A percentile compares a stretch with the other conserved stretches of the same genome.
Conservation (phyloP, 257 asterid species). For the Gardenia jasminoides region DNA sequence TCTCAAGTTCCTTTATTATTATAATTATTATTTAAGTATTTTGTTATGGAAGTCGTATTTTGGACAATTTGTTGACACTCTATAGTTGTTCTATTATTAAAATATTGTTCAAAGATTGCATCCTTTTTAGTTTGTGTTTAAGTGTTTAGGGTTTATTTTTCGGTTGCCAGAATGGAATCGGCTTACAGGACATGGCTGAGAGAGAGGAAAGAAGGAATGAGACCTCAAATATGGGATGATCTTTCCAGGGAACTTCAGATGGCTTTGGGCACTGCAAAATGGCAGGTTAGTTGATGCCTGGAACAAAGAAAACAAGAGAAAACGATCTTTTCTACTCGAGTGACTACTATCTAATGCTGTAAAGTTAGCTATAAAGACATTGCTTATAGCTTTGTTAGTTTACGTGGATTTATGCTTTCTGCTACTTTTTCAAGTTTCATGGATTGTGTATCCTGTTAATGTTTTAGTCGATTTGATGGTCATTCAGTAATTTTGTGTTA, state of each 20-base stretch:
- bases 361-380: background rate
- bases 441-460: background rate
- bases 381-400: background rate
- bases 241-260: slow-evolving; percentile 74
- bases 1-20: background rate
- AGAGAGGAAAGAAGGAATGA: slow-evolving; percentile 59
- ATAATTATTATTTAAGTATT: background rate
- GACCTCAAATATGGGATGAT: slow-evolving; percentile 56
- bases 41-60: background rate
- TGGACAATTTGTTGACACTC: background rate
- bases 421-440: background rate
- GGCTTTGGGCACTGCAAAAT: slow-evolving; percentile 87
- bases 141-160: background rate
- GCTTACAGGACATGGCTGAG: slow-evolving; percentile 68
- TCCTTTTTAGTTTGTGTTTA: background rate
- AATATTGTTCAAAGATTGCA: background rate
- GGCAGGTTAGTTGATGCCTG: slow-evolving; percentile 62
- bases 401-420: background rate
- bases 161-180: slow-evolving; percentile 82
- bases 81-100: background rate
- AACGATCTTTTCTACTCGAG: background rate
- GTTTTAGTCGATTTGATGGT: slow-evolving; percentile 2
- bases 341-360: background rate
- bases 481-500: slow-evolving; percentile 11
- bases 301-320: background rate